Evolutionary conservation across 2,329 filamentous ascomycete species (phyloP), one percentile per base, ranked within the genome.

Genomic region (Graphiopsis chlorocephala): DNA sequence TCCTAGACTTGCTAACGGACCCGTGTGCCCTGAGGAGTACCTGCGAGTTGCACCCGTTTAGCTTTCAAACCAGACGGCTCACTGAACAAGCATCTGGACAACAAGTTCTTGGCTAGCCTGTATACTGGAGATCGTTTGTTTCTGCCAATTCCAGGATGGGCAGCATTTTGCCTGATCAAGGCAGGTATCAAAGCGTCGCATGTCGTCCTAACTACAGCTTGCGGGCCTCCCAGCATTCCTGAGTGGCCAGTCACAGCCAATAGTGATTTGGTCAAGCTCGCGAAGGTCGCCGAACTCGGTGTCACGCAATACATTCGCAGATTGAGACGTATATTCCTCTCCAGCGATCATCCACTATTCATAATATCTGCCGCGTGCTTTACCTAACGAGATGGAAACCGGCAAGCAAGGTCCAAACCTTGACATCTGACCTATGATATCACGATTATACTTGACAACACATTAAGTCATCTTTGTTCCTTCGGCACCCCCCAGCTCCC

Each of bases 401-500:
- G 6, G 35, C 35, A 42, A 42, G 35, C 35, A 42, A 42, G 35
- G 35, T 42, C 17, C 35, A 15, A 10, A 8, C 17, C 17, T 42
- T 42, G 17, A 42, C 6, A 17, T 42, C n/a, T 10, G 17, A 42
- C 7, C 5, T n/a, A n/a, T 10, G 17, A 8, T 10, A 10, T 15
- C 45, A 25, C 20, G 20, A 26, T 14, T 1, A 48, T 14, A 26
- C 20, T 14, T 48, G 20, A 2, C 8, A 26, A 23, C 12, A 26
- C 23, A 15, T 26, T 15, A 26, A 26, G 12, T 4, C 5, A 15
- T 25, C 12, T 20, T 55, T 29, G 35, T 35, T 31, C 5, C 31
- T 74, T 70, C 20, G 64, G 64, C 66, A 74, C 74, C 29, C 83
- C 83, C 84, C 85, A 87, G 60, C 79, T 81, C 28, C 77, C 74